phyloP scores from a whole-genome alignment of 2,329 filamentous ascomycete species.

The Cladosporium sp. region DNA sequence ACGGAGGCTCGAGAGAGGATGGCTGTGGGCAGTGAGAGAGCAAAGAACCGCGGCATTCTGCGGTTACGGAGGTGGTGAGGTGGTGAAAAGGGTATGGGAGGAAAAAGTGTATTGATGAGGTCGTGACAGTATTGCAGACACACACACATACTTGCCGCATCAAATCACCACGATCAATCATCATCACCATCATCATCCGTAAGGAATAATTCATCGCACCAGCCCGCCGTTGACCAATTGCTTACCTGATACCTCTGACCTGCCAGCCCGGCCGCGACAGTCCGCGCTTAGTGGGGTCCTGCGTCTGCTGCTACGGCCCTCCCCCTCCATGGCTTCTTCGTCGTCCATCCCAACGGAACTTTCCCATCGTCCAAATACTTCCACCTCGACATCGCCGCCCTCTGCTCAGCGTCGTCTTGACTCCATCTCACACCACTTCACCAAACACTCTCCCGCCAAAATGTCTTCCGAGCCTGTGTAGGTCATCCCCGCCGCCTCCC shows the following conservation, averaged over 20 bases:
- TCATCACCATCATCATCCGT: background rate
- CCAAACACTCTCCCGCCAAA: conserved; percentile 16
- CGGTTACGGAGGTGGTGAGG: conserved; percentile 4
- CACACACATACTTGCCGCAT: background rate
- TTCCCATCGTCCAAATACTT: conserved; percentile 7
- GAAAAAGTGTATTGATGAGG: background rate
- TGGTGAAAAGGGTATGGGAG: too few species aligned
- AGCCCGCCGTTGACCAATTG: conserved; percentile 9
- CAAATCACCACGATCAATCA: background rate
- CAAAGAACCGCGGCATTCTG: conserved; percentile 7
- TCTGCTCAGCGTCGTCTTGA: conserved; percentile 8
- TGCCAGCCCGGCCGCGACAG: conserved; percentile 3
- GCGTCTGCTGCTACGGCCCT: background rate
- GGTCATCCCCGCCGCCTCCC: conserved; percentile 20
- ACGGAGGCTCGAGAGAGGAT: conserved; percentile 6
- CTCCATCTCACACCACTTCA: conserved; percentile 8
- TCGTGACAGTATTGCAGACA: background rate
- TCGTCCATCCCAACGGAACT: conserved; percentile 6
- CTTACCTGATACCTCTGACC: conserved; percentile 5
- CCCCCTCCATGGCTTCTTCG: conserved; percentile 5
- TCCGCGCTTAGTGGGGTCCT: too few species aligned
- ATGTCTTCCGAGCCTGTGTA: conserved; percentile 30
- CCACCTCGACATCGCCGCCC: background rate
- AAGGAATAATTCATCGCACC: background rate
- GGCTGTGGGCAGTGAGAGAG: background rate